Conservation (phyloP, 257 asterid genomes). For the Solanum sejunctum region DNA sequence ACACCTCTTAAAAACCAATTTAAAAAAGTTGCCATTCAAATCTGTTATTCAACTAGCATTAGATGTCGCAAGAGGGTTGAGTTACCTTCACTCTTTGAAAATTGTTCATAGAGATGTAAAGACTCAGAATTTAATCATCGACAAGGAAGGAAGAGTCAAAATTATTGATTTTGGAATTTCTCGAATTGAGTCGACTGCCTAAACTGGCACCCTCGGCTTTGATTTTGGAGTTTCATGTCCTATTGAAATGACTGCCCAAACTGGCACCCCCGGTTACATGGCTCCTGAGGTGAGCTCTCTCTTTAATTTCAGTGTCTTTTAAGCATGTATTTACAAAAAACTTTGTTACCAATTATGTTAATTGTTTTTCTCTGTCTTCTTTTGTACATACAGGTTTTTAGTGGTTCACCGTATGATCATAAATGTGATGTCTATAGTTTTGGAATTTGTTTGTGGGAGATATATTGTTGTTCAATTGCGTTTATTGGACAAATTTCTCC, state of each 20-base stretch:
- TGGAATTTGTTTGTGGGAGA: slow-evolving; percentile 22
- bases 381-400: background rate
- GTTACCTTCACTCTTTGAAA: slow-evolving; percentile 13
- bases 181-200: background rate
- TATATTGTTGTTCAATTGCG: background rate
- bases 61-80: slow-evolving; percentile 12
- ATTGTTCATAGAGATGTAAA: slow-evolving; percentile 17
- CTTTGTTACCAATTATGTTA: no score
- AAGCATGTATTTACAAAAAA: no score
- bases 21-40: background rate
- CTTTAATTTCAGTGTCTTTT: no score
- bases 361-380: background rate
- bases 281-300: slow-evolving; percentile 12
- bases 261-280: slow-evolving; percentile 12
- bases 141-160: background rate
- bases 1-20: background rate
- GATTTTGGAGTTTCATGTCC: background rate
- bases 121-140: slow-evolving; percentile 8
- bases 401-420: background rate
- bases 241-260: background rate
- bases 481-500: background rate
- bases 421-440: slow-evolving; percentile 21
- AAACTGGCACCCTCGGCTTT: background rate
- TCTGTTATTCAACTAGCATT: slow-evolving; percentile 2
- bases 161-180: slow-evolving; percentile 15